A percentile compares a stretch with the other conserved stretches of the same genome.
Evolutionary conservation across 306 rosid species (phyloP).

Genomic region (Fragaria ananassa): DNA sequence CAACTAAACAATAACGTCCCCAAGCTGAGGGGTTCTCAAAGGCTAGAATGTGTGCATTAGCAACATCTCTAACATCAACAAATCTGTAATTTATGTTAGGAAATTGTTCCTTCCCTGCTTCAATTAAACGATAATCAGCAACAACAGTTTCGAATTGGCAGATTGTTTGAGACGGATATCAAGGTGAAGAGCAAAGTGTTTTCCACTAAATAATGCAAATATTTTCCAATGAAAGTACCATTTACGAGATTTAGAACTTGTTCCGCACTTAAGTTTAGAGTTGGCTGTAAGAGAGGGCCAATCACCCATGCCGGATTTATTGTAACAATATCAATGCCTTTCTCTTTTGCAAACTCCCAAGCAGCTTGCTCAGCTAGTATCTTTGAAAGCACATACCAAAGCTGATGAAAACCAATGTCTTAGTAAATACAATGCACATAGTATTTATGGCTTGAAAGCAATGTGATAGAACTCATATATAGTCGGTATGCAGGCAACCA

Average conservation of each 20-base stretch:
- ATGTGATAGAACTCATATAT: too few relatives aligned
- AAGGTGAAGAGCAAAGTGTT: not conserved
- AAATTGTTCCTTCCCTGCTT: conserved; percentile 42
- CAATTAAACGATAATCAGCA: not conserved
- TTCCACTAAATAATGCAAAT: not conserved
- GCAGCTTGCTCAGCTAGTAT: conserved; percentile 26
- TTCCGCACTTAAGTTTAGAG: conserved; percentile 2
- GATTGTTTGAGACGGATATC: not conserved
- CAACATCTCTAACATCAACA: conserved; percentile 63
- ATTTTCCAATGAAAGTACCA: not conserved
- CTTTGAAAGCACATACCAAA: conserved; percentile 28
- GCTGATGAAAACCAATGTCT: not conserved
- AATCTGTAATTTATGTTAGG: conserved; percentile 34
- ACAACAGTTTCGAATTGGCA: not conserved
- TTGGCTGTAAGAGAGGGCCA: conserved; percentile 30
- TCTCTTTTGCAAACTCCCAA: conserved; percentile 15
- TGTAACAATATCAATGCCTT: not conserved
- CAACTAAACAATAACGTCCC: conserved; percentile 56
- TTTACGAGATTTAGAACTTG: not conserved
- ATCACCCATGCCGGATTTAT: conserved; percentile 5
- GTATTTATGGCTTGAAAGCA: not conserved
- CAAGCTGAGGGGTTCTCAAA: conserved; percentile 56
- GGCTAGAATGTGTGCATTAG: conserved; percentile 55
- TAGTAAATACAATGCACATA: not conserved
- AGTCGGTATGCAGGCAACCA: not conserved